Base-by-base conservation (phyloP, 306 rosid genomes). In the Acacia confusa region DNA sequence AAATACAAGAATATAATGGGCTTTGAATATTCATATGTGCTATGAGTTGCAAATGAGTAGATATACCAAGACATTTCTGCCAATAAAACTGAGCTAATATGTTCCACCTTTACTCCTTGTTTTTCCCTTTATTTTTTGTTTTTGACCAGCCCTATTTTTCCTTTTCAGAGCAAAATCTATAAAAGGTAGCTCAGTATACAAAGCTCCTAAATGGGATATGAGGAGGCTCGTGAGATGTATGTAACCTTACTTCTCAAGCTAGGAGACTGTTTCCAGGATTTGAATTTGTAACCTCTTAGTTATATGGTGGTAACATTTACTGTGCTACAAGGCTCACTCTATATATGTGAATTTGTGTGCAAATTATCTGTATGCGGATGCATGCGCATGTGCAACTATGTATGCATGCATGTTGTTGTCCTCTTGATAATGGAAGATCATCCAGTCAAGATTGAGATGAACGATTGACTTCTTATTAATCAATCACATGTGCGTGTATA, bases 401-500 rank as follows among this genome's bases (percentile, higher is more conserved):
- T 57, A 13, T 57, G 64, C 25, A 55, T n/a, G 64, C 22, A 55
- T n/a, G 64, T 22, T 22, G 64, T 28, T n/a, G 14, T 57, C 13
- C 61, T 2, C 48, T 11, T 24, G 16, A 12, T 34, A 36, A 53
- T 8, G 50, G 70, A 40, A 16, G 10, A 66, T 45, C 27, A 32
- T 52, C 65, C 57, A 34, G 30, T 55, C 25, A 20, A 57, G 30
- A 67, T 22, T 24, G 68, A 48, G 36, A 53, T 38, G 60, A 34
- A 75, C 50, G 67, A 82, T 50, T 10, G 45, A 58, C 22, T 76
- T 84, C 68, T 79, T 76, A 84, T 84, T 76, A 66, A 84, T 81
- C 79, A 79, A 87, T 79, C 63, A 53, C 82, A 79, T 78, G 84
- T 77, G 69, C 82, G 63, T 38, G 40, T 74, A 63, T 82, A 85